Evolutionary conservation across 1,139 yeast genomes (phyloP).

Genomic region (Candida sanyaensis): DNA sequence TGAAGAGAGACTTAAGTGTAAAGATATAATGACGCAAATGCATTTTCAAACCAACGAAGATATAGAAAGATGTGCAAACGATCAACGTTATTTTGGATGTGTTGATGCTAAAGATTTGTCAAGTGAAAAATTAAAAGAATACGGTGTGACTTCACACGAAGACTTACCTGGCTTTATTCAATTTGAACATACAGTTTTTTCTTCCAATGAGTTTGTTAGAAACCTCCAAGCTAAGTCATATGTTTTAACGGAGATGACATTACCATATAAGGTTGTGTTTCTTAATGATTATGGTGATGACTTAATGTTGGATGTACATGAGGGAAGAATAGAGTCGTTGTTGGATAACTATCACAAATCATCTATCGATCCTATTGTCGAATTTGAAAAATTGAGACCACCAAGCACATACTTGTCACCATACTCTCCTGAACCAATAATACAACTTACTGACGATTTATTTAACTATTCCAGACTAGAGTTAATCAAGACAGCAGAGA

Average conservation of each 20-base stretch:
- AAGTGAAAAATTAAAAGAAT: slow-evolving; percentile 15
- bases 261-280: slow-evolving; percentile 23
- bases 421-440: slow-evolving; percentile 9
- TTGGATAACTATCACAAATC: not conserved
- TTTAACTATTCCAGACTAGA: slow-evolving; percentile 7
- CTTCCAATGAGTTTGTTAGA: slow-evolving; percentile 21
- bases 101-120: slow-evolving; percentile 18
- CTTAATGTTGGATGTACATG: slow-evolving; percentile 9
- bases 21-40: slow-evolving; percentile 8
- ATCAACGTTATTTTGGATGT: slow-evolving; percentile 15
- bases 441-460: slow-evolving; percentile 4
- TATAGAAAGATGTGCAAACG: slow-evolving; percentile 2
- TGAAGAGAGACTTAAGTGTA: slow-evolving; percentile 21
- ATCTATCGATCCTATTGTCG: slow-evolving; percentile 14
- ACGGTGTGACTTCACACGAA: slow-evolving; percentile 18
- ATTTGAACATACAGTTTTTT: slow-evolving; percentile 16
- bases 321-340: slow-evolving; percentile 2
- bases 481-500: slow-evolving; percentile 2
- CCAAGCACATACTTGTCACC: not conserved
- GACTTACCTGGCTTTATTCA: slow-evolving; percentile 23
- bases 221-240: slow-evolving; percentile 25
- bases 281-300: slow-evolving; percentile 22
- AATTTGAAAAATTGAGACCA: slow-evolving; percentile 10
- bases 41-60: slow-evolving; percentile 1
- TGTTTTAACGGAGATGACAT: slow-evolving; percentile 20